phyloP scores from a whole-genome alignment of 2,329 filamentous ascomycete genomes.

The Diaporthe helianthi region DNA sequence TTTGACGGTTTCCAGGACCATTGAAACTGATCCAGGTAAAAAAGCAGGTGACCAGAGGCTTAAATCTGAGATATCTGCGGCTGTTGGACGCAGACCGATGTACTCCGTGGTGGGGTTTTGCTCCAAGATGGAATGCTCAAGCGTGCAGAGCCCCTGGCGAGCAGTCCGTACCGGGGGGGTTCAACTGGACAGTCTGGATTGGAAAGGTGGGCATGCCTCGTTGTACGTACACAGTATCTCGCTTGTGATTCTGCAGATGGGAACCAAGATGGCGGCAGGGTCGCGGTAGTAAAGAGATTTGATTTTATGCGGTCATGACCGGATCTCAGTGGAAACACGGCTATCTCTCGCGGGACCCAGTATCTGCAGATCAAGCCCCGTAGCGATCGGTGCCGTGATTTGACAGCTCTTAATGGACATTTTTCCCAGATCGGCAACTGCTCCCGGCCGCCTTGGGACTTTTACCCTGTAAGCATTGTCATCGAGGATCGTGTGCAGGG shows the following conservation, averaged over 20 bases:
- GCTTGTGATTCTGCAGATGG: neutral
- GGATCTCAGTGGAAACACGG: conserved; percentile 34
- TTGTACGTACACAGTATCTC: neutral
- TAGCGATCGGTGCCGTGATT: conserved; percentile 33
- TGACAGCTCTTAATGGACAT: conserved; percentile 33
- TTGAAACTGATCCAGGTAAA: neutral
- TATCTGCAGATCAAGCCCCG: conserved; percentile 33
- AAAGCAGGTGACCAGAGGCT: neutral
- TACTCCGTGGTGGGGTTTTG: neutral
- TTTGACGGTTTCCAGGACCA: neutral
- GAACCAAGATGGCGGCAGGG: conserved; percentile 18
- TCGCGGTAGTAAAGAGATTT: conserved; percentile 24
- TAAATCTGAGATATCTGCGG: neutral
- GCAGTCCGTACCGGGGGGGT: neutral
- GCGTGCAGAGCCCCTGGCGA: neutral
- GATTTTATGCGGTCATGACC: conserved; percentile 31
- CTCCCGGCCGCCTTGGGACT: conserved; percentile 26
- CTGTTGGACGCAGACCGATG: neutral
- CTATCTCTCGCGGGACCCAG: conserved; percentile 31
- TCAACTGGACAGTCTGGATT: neutral
- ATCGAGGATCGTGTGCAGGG: conserved; percentile 20
- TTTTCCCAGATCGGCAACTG: conserved; percentile 33
- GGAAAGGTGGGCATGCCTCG: neutral
- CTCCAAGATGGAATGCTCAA: neutral
- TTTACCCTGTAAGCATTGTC: conserved; percentile 25